These are phyloP conservation scores for Cercophora newfieldiana DNA, from an alignment of 495 filamentous ascomycete species.

Conservation along the genomic window DNA sequence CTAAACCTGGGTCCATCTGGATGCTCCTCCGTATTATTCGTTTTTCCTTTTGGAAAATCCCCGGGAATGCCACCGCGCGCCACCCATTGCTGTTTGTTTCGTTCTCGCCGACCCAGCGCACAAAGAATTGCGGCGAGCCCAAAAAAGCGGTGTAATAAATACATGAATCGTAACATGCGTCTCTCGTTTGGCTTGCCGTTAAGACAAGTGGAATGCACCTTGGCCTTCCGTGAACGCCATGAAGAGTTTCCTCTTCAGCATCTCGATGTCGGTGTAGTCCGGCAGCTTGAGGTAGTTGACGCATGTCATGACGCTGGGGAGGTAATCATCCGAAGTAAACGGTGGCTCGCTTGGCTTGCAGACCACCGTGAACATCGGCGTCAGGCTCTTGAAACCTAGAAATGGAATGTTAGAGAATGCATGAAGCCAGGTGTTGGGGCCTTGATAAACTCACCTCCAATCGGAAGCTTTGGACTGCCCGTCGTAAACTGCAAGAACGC, in stretches of 20 bases:
- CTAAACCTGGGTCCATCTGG: not conserved
- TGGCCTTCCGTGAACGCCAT: conserved; percentile 96
- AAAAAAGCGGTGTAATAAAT: conserved; percentile 10
- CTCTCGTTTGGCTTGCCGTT: conserved; percentile 18
- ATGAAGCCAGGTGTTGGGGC: conserved; percentile 1
- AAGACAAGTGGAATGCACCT: conserved; percentile 97
- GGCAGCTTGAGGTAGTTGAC: conserved; percentile 99
- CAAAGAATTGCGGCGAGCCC: not conserved
- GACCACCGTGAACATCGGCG: conserved; percentile 97
- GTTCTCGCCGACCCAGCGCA: not conserved
- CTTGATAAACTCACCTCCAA: conserved; percentile 71
- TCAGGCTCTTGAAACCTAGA: conserved; percentile 94
- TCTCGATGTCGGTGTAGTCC: conserved; percentile 81
- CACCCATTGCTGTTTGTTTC: conserved; percentile 18
- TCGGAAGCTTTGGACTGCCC: conserved; percentile 96
- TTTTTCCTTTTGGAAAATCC: not conserved
- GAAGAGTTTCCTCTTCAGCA: conserved; percentile 71
- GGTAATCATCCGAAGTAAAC: conserved; percentile 92
- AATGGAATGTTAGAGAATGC: conserved; percentile 17
- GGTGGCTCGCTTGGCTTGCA: conserved; percentile 96
- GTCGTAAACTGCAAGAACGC: conserved; percentile 99
- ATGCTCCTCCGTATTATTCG: not conserved
- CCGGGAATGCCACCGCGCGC: conserved; percentile 9
- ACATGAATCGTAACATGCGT: conserved; percentile 13
- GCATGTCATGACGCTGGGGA: conserved; percentile 99